Evolutionary conservation across 1,284 basidiomycete genomes (phyloP).

Genomic region (Microbotryum lychnidis-dioicae): DNA sequence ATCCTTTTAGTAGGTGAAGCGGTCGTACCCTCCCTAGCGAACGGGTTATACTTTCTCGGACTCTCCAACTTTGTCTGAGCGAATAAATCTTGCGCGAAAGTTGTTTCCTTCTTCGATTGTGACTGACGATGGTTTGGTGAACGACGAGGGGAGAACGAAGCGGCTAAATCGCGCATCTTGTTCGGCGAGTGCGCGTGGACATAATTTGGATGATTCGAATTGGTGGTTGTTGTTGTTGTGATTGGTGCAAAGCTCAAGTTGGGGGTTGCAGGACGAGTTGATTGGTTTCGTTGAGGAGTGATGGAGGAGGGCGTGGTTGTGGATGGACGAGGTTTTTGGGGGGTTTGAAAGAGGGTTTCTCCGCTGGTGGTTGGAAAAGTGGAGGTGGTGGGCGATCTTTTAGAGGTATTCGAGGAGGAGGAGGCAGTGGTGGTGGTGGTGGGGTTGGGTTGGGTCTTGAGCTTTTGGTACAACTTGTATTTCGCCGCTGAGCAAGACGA

Average conservation of each 20-base stretch:
- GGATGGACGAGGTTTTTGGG: slow-evolving; percentile 12
- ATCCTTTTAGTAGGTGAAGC: background rate
- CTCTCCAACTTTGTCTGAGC: background rate
- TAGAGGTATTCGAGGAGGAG: background rate
- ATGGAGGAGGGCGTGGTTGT: background rate
- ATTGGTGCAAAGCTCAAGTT: background rate
- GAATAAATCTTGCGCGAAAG: background rate
- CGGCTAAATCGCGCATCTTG: slow-evolving; percentile 26
- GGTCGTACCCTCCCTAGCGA: background rate
- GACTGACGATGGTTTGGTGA: slow-evolving; percentile 14
- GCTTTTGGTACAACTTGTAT: slow-evolving; percentile 25
- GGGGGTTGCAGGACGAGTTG: background rate
- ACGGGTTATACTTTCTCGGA: slow-evolving; percentile 5
- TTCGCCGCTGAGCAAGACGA: slow-evolving; percentile 10
- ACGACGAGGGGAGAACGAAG: slow-evolving; percentile 15
- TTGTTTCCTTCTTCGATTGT: background rate
- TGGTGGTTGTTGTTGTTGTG: too few species aligned
- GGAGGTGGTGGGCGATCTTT: background rate
- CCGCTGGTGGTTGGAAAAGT: background rate
- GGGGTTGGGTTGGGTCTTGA: background rate
- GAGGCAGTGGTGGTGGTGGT: background rate
- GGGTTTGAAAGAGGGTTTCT: slow-evolving; percentile 14
- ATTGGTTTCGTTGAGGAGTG: background rate
- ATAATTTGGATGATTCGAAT: background rate
- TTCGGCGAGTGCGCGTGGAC: slow-evolving; percentile 29